phyloP scores from a whole-genome alignment of 345 rosid genomes.

The Aquilaria yunnanensis region DNA sequence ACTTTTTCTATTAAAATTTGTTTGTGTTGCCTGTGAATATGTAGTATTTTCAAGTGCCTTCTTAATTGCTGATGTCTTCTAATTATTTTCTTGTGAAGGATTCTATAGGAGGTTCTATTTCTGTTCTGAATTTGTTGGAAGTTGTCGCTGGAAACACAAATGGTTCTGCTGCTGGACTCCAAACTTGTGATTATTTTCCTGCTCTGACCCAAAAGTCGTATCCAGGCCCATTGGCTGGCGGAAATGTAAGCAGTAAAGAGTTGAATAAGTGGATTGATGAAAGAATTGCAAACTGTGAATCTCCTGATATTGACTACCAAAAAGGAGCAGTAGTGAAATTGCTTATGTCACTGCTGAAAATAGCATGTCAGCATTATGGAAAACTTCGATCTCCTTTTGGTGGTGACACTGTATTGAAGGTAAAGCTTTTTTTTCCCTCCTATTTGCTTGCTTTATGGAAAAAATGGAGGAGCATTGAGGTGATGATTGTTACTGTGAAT shows the following conservation, averaged over 20 bases:
- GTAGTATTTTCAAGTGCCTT: not conserved
- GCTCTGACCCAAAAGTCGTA: constrained; percentile 69
- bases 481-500: no score
- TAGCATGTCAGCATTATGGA: constrained; percentile 93
- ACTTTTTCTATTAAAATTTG: not conserved
- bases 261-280: constrained; percentile 96
- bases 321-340: constrained; percentile 57
- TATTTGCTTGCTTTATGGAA: not conserved
- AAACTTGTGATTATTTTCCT: constrained; percentile 51
- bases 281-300: constrained; percentile 57
- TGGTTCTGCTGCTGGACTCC: constrained; percentile 32
- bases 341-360: constrained; percentile 83
- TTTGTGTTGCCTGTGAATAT: not conserved
- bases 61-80: constrained; percentile 19
- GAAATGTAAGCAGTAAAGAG: constrained; percentile 83
- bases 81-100: constrained; percentile 44
- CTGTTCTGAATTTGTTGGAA: constrained; percentile 77
- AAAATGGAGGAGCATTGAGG: no score
- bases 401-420: constrained; percentile 54
- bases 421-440: constrained; percentile 19
- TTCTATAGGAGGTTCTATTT: constrained; percentile 41
- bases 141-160: constrained; percentile 38
- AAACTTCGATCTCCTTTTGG: constrained; percentile 96
- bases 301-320: constrained; percentile 45
- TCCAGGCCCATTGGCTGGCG: constrained; percentile 96